A percentile compares a stretch with the other conserved stretches of the same genome.
Evolutionary conservation across 2,329 filamentous ascomycete genomes (phyloP).

Genomic region (Endocalyx cinctus): DNA sequence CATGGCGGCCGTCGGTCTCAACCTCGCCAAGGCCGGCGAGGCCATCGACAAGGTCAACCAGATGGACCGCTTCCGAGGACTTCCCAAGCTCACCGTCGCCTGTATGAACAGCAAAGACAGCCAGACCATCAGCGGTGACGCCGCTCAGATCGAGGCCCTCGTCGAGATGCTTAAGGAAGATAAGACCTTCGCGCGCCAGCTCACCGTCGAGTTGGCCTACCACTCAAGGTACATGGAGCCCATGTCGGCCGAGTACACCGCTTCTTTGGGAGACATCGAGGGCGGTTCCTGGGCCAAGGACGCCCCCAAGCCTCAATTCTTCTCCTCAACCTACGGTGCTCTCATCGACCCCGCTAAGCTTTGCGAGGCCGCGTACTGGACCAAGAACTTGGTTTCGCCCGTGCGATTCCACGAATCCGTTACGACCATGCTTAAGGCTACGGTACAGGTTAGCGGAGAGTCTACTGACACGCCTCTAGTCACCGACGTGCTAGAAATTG

Average conservation of each 20-base stretch:
- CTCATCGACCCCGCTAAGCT: background rate
- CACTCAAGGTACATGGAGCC: background rate
- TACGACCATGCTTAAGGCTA: background rate
- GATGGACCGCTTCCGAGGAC: background rate
- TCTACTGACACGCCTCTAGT: background rate
- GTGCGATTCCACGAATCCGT: background rate
- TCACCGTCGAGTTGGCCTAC: background rate
- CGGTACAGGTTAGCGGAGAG: background rate
- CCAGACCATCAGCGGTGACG: background rate
- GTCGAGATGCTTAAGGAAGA: background rate
- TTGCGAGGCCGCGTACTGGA: background rate
- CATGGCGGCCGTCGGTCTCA: conserved; percentile 5
- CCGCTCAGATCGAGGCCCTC: background rate
- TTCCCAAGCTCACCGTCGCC: conserved; percentile 1
- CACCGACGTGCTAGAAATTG: background rate
- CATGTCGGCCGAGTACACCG: background rate
- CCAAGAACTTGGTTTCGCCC: background rate
- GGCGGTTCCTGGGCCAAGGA: background rate
- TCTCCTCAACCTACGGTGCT: background rate
- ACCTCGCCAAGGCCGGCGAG: conserved; percentile 2
- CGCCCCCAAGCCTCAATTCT: background rate
- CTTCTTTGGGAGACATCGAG: background rate
- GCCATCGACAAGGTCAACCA: conserved; percentile 5
- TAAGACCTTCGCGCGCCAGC: background rate
- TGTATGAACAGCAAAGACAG: background rate